These are phyloP conservation scores for Phytophthora litchii DNA, from an alignment of 352 stramenopile species.

Conservation along the genomic window DNA sequence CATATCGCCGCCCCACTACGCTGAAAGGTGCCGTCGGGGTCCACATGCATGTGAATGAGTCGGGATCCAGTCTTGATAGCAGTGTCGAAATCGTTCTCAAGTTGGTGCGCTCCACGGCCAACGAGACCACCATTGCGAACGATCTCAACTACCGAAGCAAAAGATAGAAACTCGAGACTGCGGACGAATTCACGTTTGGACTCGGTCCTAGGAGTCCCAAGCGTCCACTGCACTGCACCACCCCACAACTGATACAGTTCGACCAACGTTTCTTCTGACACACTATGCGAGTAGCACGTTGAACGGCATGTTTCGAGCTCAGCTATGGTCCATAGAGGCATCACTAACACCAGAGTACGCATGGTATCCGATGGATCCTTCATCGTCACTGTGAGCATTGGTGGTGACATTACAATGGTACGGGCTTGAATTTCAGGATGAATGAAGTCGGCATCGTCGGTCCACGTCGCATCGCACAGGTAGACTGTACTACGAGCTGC, in stretches of 20 bases:
- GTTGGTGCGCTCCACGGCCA: neutral
- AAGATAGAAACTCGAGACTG: constrained; percentile 19
- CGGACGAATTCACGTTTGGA: constrained; percentile 29
- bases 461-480: constrained; percentile 34
- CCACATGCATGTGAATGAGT: constrained; percentile 43
- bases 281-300: constrained; percentile 28
- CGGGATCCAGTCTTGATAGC: constrained; percentile 24
- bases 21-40: constrained; percentile 42
- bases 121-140: constrained; percentile 24
- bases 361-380: constrained; percentile 5
- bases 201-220: constrained; percentile 25
- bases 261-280: constrained; percentile 27
- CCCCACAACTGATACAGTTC: constrained; percentile 44
- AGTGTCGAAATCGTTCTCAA: neutral
- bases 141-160: constrained; percentile 25
- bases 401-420: constrained; percentile 30
- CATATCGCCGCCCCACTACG: constrained; percentile 29
- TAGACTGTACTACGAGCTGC: constrained; percentile 33
- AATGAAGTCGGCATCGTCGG: neutral
- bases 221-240: constrained; percentile 32
- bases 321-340: constrained; percentile 43
- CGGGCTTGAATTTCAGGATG: constrained; percentile 23
- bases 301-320: constrained; percentile 44
- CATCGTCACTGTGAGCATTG: constrained; percentile 4
- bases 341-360: constrained; percentile 32